Conservation (phyloP, 2,329 filamentous ascomycete species). For the Talaromyces pinophilus region DNA sequence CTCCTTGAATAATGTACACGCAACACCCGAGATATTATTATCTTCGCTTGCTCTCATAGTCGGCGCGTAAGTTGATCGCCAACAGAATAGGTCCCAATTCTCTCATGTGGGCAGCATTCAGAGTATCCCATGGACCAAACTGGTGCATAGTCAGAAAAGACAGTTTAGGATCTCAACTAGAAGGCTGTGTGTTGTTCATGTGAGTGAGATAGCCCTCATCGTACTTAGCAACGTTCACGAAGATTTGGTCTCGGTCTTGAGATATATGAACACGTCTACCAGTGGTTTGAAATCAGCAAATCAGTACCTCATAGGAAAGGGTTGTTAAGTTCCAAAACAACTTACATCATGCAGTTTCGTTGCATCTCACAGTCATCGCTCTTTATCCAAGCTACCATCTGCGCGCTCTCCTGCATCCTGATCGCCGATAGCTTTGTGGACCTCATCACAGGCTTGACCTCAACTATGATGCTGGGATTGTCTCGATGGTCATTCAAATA, state of each 20-base stretch:
- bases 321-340: neutral
- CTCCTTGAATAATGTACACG: neutral
- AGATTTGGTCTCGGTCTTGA: neutral
- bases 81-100: neutral
- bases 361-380: slow-evolving; percentile 2
- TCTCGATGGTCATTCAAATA: neutral
- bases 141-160: neutral
- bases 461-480: slow-evolving; percentile 21
- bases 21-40: neutral
- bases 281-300: neutral
- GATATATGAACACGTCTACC: neutral
- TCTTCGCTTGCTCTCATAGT: neutral
- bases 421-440: slow-evolving; percentile 12
- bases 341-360: neutral
- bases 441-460: slow-evolving; percentile 24
- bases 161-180: neutral
- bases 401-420: slow-evolving; percentile 26
- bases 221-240: neutral
- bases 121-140: neutral
- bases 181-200: neutral
- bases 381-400: slow-evolving; percentile 26
- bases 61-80: neutral
- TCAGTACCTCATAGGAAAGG: neutral
- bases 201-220: neutral
- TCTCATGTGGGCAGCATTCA: neutral